Conservation (phyloP, 1,139 yeast genomes). For the Debaryomyces udenii region DNA sequence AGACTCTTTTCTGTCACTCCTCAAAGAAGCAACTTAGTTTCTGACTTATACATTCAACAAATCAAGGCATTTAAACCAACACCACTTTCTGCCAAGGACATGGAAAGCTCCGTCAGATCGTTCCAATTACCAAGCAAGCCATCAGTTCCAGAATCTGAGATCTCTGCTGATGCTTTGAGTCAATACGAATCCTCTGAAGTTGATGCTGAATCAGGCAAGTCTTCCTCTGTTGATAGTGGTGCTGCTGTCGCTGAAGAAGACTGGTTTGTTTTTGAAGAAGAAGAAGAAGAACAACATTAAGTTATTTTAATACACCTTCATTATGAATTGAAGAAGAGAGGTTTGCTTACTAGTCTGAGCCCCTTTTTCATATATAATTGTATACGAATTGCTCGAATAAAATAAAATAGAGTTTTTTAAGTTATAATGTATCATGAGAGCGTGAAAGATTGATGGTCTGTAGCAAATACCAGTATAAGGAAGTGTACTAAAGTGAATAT, state of each 20-base stretch:
- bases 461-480: too few species aligned
- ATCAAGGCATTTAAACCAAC: slow-evolving; percentile 87
- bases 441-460: too few species aligned
- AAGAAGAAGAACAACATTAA: slow-evolving; percentile 63
- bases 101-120: slow-evolving; percentile 77
- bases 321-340: slow-evolving; percentile 9
- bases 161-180: slow-evolving; percentile 72
- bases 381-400: slow-evolving; percentile 7
- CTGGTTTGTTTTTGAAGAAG: slow-evolving; percentile 84
- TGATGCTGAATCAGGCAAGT: slow-evolving; percentile 57
- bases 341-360: too few species aligned
- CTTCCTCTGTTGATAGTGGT: slow-evolving; percentile 42
- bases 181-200: slow-evolving; percentile 77
- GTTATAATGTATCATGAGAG: too few species aligned
- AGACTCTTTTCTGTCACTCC: slow-evolving; percentile 50
- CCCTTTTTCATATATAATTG: slow-evolving; percentile 5
- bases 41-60: slow-evolving; percentile 86
- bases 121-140: slow-evolving; percentile 83
- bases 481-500: too few species aligned
- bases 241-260: slow-evolving; percentile 61
- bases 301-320: slow-evolving; percentile 11
- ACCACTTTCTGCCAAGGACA: slow-evolving; percentile 70
- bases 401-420: slow-evolving; percentile 5
- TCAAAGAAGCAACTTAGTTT: slow-evolving; percentile 63
- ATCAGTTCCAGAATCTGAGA: slow-evolving; percentile 69